A percentile compares a stretch with the other conserved stretches of the same genome.
phyloP scores from a whole-genome alignment of 805 yeast species.

The Candida parachauliodes region DNA sequence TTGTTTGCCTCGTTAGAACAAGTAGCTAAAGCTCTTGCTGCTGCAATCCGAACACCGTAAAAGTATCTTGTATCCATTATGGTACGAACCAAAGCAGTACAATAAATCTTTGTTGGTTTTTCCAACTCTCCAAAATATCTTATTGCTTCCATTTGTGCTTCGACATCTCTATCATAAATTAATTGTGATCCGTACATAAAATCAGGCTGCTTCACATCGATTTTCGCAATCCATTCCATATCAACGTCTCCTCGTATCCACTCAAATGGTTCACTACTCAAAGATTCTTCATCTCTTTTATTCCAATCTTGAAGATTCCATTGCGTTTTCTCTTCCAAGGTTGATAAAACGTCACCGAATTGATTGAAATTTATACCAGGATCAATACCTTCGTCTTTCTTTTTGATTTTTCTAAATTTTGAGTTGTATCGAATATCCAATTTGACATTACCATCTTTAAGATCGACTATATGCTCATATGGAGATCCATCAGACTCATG shows the following conservation, averaged over 20 bases:
- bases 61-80: conserved; percentile 80
- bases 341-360: conserved; percentile 73
- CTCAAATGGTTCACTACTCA: conserved; percentile 85
- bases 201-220: conserved; percentile 83
- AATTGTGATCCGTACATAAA: conserved; percentile 93
- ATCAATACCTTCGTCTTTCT: conserved; percentile 46
- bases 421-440: conserved; percentile 94
- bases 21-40: conserved; percentile 74
- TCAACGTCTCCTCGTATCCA: conserved; percentile 99
- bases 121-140: conserved; percentile 60
- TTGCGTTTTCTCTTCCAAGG: conserved; percentile 53
- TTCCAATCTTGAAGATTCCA: conserved; percentile 78
- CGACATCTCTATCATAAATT: conserved; percentile 93
- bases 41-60: conserved; percentile 85
- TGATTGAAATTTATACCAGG: conserved; percentile 40
- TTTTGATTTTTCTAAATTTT: conserved; percentile 78
- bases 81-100: conserved; percentile 75
- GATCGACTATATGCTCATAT: conserved; percentile 92
- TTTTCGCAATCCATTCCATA: conserved; percentile 89
- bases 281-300: conserved; percentile 62
- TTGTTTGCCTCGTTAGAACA: conserved; percentile 57
- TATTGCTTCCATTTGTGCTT: conserved; percentile 87
- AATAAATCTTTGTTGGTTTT: conserved; percentile 61
- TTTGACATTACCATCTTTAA: conserved; percentile 80
- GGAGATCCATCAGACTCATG: conserved; percentile 99